Conservation (phyloP, 1,284 basidiomycete species). For the Leccinum solheimii region DNA sequence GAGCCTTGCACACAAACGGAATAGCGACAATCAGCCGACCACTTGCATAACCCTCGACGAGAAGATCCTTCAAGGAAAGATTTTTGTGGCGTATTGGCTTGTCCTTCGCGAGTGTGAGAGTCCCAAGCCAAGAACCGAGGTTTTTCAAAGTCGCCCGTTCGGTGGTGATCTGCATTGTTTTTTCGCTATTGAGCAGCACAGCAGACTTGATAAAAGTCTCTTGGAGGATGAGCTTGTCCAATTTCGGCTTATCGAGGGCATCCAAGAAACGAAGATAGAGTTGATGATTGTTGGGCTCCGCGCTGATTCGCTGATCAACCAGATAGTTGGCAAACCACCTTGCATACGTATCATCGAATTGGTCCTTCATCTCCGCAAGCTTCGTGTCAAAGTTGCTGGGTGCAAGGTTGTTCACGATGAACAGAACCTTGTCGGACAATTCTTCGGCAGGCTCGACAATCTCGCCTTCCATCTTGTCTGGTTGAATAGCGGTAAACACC, state of each 20-base stretch:
- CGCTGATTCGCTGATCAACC: slow-evolving; percentile 93
- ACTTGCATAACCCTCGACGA: slow-evolving; percentile 94
- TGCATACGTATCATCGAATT: slow-evolving; percentile 81
- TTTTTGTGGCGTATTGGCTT: slow-evolving; percentile 93
- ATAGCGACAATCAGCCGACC: slow-evolving; percentile 93
- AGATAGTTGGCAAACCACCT: slow-evolving; percentile 98
- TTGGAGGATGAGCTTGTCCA: slow-evolving; percentile 83
- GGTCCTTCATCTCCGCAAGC: slow-evolving; percentile 77
- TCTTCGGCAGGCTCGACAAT: slow-evolving; percentile 80
- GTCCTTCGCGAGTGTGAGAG: slow-evolving; percentile 89
- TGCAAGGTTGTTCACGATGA: slow-evolving; percentile 98
- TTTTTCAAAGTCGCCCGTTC: slow-evolving; percentile 93
- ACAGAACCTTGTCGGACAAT: slow-evolving; percentile 91
- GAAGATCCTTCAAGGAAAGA: slow-evolving; percentile 93
- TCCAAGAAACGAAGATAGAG: slow-evolving; percentile 95
- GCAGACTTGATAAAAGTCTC: slow-evolving; percentile 92
- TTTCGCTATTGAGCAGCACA: slow-evolving; percentile 87
- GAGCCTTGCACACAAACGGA: slow-evolving; percentile 97
- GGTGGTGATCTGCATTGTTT: slow-evolving; percentile 80
- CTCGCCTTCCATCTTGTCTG: slow-evolving; percentile 62
- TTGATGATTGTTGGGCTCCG: slow-evolving; percentile 96
- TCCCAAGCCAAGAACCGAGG: slow-evolving; percentile 93
- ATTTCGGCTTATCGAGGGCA: slow-evolving; percentile 63
- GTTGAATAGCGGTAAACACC: slow-evolving; percentile 73
- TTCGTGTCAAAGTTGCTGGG: slow-evolving; percentile 92